A percentile compares a stretch with the other conserved stretches of the same genome.
phyloP scores from a whole-genome alignment of 1,284 basidiomycete species.

The Singerocomus inundabilis region DNA sequence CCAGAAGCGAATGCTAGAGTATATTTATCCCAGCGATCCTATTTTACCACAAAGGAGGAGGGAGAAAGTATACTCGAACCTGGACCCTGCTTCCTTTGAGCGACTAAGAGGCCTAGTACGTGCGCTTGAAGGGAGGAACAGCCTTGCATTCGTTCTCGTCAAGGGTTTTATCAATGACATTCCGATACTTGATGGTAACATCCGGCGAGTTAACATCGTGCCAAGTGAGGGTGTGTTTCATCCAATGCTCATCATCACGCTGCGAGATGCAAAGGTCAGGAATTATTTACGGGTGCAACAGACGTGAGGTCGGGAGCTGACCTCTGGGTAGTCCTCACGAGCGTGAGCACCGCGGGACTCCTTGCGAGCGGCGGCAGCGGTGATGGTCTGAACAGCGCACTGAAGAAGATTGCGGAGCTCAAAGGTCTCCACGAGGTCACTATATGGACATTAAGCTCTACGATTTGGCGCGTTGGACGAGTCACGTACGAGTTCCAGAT shows the following conservation, averaged over 20 bases:
- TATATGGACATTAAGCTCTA: constrained; percentile 33
- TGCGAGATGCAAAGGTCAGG: constrained; percentile 29
- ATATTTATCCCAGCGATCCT: constrained; percentile 13
- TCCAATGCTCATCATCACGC: constrained; percentile 90
- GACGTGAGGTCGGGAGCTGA: constrained; percentile 35
- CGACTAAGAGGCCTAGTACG: constrained; percentile 51
- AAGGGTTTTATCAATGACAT: constrained; percentile 82
- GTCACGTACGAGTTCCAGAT: constrained; percentile 93
- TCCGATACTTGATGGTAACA: constrained; percentile 88
- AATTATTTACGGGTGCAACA: neutral
- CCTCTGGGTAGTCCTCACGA: constrained; percentile 92
- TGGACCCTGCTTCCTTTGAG: neutral
- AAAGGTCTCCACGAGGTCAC: constrained; percentile 94
- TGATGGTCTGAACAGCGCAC: constrained; percentile 95
- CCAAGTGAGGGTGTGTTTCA: constrained; percentile 93
- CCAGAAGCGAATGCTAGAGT: neutral
- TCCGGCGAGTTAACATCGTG: constrained; percentile 73
- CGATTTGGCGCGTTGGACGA: neutral
- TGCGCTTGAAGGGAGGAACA: constrained; percentile 86
- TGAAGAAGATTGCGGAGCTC: constrained; percentile 97
- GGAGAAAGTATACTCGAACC: constrained; percentile 3
- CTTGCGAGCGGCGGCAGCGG: constrained; percentile 91
- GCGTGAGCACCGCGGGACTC: constrained; percentile 98
- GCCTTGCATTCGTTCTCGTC: constrained; percentile 96
- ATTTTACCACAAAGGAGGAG: constrained; percentile 10